phyloP scores from a whole-genome alignment of 2,329 filamentous ascomycete species.

The Ceratocystis albifundus region DNA sequence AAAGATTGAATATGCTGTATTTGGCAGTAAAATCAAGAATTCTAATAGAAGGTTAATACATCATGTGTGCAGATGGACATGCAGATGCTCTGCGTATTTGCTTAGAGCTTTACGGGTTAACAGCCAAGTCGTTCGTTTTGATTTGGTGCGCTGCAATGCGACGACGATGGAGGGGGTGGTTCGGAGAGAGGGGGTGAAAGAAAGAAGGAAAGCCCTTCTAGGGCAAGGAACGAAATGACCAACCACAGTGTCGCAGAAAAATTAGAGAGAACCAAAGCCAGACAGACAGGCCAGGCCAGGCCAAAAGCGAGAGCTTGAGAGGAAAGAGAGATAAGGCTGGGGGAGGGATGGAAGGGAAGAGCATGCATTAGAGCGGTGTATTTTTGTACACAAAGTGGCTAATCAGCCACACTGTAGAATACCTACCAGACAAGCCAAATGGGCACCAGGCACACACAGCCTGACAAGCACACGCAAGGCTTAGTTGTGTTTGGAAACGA shows the following conservation, averaged over 20 bases:
- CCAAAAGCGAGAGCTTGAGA: not conserved
- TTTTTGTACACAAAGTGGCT: slow-evolving; percentile 3
- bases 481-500: no score
- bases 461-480: not conserved
- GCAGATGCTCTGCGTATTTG: not conserved
- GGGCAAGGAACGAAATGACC: slow-evolving; percentile 9
- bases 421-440: not conserved
- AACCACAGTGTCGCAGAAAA: slow-evolving; percentile 5
- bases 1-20: no score
- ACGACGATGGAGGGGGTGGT: not conserved
- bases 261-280: not conserved
- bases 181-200: not conserved
- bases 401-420: not conserved
- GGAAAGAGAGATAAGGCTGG: not conserved
- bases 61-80: no score
- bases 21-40: no score
- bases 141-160: not conserved
- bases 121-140: not conserved
- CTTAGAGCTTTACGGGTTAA: not conserved
- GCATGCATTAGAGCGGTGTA: slow-evolving; percentile 10
- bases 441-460: not conserved
- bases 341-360: not conserved
- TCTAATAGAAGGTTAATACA: no score
- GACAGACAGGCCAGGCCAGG: not conserved
- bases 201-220: not conserved